Base-by-base conservation (phyloP, 148 eudicot genomes). In the Chenopodium berlandieri region DNA sequence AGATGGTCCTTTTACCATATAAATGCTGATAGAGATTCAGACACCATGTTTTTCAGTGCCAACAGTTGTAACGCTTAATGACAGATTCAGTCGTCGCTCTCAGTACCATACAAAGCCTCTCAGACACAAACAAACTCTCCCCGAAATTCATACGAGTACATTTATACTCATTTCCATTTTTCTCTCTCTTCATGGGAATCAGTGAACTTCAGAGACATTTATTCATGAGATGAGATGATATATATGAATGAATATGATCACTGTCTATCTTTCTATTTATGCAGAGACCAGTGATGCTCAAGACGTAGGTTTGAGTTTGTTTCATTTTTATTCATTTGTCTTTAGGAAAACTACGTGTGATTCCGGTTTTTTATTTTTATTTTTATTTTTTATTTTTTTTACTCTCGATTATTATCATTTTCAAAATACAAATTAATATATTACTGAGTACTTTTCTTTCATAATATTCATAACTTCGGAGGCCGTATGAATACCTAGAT, bases 21-120 rank as follows among this genome's bases (percentile, higher is more conserved):
- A 78, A 83, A 83, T 83, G 81, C 75, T 12, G 50, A 73, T 78
- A 83, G 81, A 76, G 75, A 69, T 66, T 79, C 78, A 78, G 78
- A 73, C 27, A 32, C 67, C 85, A 83, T 83, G 82, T 73, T 78
- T 83, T 83, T 83, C 85, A 83, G 85, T 83, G 85, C 85, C 82
- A 78, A 77, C 30, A 81, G 73, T 80, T 75, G 76, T 56, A 25
- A 47, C 62, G 66, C 65, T 78, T 78, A 78, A 82, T 71, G 73
- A 78, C 81, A 82, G 75, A 67, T 64, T 78, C 82, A 83, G 85
- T 78, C 58, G 85, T 83, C 85, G 75, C 82, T 73, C 75, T 83
- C 85, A 78, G 50, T 14, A 5, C 74, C 70, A 32, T 81, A 63
- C 78, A 56, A 65, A 52, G 73, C 65, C 32, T 60, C 34, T 72